A percentile compares a stretch with the other conserved stretches of the same genome.
phyloP scores from a whole-genome alignment of 139 green algal genomes.

The Chlorella sp. region DNA sequence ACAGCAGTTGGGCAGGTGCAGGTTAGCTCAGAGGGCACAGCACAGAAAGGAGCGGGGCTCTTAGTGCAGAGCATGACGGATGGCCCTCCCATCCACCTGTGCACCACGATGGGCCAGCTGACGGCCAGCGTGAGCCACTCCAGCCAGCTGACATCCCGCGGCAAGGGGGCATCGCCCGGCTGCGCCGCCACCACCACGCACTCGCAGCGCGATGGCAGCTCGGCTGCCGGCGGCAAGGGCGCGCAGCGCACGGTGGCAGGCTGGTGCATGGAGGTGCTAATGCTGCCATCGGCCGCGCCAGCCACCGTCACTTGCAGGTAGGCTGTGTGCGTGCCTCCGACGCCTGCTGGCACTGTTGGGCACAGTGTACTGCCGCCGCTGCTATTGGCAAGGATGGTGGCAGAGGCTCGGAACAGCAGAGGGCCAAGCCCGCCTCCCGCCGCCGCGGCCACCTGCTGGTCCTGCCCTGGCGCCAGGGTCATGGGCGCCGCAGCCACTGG shows the following conservation, averaged over 20 bases:
- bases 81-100: conserved; percentile 11
- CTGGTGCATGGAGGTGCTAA: conserved; percentile 12
- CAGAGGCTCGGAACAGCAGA: too few relatives aligned
- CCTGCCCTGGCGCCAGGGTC: too few relatives aligned
- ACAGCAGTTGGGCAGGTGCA: too few relatives aligned
- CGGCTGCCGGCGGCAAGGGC: background rate
- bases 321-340: background rate
- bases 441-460: too few relatives aligned
- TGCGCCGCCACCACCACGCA: conserved; percentile 10
- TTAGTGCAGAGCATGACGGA: background rate
- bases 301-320: conserved; percentile 8
- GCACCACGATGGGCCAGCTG: conserved; percentile 41
- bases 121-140: conserved; percentile 37
- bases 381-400: too few relatives aligned
- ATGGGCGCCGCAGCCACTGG: too few relatives aligned
- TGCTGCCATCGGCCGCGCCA: background rate
- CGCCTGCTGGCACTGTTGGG: too few relatives aligned
- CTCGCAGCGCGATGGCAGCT: conserved; percentile 5
- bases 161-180: background rate
- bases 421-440: too few relatives aligned
- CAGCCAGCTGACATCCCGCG: conserved; percentile 9
- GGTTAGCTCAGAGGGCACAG: too few relatives aligned
- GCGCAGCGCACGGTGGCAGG: conserved; percentile 15
- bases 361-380: too few relatives aligned
- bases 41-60: background rate